A percentile compares a stretch with the other conserved stretches of the same genome.
These are phyloP conservation scores for Colletotrichum horii DNA, from an alignment of 2,329 filamentous ascomycete species.

Conservation along the genomic window DNA sequence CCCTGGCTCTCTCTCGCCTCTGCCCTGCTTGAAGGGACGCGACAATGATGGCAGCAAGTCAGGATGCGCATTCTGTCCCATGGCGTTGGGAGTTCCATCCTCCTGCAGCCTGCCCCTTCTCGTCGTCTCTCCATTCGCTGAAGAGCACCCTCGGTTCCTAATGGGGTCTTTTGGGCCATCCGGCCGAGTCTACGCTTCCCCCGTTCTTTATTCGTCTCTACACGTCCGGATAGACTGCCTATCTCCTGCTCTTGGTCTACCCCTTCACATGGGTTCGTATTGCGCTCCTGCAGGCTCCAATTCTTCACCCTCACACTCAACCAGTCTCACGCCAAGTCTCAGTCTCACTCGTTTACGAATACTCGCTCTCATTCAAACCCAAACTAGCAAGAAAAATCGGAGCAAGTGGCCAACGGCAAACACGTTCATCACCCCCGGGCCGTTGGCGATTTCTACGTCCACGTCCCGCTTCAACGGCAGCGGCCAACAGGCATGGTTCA, in stretches of 20 bases:
- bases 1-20: not conserved
- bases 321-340: not conserved
- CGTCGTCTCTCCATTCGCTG: not conserved
- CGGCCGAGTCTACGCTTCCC: not conserved
- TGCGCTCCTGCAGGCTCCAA: not conserved
- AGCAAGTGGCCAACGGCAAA: not conserved
- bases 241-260: not conserved
- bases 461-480: not conserved
- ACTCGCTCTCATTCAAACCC: not conserved
- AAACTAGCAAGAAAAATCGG: not conserved
- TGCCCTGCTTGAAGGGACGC: not conserved
- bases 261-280: not conserved
- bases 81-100: slow-evolving; percentile 1
- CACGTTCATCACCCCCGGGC: not conserved
- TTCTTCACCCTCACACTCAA: not conserved
- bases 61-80: not conserved
- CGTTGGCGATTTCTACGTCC: not conserved
- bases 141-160: slow-evolving; percentile 5
- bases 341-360: not conserved
- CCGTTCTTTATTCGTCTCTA: not conserved
- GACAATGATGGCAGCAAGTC: not conserved
- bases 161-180: slow-evolving; percentile 4
- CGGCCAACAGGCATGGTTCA: slow-evolving; percentile 2
- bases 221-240: not conserved
- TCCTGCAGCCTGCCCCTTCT: not conserved